Base-by-base conservation (phyloP, 2,329 filamentous ascomycete species). In the Aspergillus awamori region DNA sequence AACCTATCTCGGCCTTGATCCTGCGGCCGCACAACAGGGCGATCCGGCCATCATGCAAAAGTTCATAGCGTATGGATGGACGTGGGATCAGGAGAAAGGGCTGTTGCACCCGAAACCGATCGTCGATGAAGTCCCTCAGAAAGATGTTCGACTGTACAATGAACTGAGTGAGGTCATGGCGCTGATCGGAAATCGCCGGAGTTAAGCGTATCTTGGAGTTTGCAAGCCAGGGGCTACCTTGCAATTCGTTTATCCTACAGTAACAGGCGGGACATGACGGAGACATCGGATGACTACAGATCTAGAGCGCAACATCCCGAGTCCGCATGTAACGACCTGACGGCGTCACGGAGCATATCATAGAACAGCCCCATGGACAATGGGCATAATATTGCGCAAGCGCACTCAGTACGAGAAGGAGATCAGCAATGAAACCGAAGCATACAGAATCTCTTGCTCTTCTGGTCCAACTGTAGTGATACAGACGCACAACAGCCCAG, bases 401-500 rank as follows among this genome's bases (percentile, higher is more conserved):
- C 53, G 38, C 51, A 62, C 28, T 54, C 41, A 52, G 49, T 52
- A 64, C 51, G 53, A 52, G 30, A 39, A 36, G 47, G 24, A 51
- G 60, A 61, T 62, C 41, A 66, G 63, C 54, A 65, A 53, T 62
- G 65, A 71, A 64, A 64, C 67, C 65, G 61, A 67, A 70, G 68
- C 70, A 71, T 67, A 66, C 69, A 69, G 64, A 69, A 73, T 72
- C 67, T 72, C 73, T 75, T 76, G 73, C 70, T 74, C 71, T 70
- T 74, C 68, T 70, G 69, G 69, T 70, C 69, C 72, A 72, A 75
- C 64, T 70, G 71, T 76, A 76, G 69, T 76, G 69, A 13, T 77
- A 76, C 74, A 76, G 69, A 69, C 67, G 68, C 71, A 75, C 70
- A 60, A 71, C 69, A 72, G 72, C 75, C 72, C 72, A 74, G 72